phyloP scores from a whole-genome alignment of 805 yeast species.

The Candida xiaguanensis region DNA sequence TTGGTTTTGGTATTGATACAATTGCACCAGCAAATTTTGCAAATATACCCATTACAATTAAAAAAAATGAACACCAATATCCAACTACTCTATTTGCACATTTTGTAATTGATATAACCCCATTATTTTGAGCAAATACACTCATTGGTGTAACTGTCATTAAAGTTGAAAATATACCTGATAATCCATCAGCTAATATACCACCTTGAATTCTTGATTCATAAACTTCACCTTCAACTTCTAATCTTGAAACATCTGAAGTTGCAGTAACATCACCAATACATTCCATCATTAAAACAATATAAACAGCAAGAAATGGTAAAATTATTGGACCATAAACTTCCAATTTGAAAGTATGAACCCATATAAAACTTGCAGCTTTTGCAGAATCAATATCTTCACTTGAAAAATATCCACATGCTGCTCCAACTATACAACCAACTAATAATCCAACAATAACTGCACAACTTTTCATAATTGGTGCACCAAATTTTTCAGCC shows the following conservation, averaged over 20 bases:
- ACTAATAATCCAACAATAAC: constrained; percentile 79
- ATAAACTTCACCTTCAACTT: constrained; percentile 75
- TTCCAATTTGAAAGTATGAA: constrained; percentile 69
- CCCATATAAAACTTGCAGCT: constrained; percentile 83
- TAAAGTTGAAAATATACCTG: constrained; percentile 72
- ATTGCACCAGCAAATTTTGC: constrained; percentile 88
- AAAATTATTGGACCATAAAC: constrained; percentile 84
- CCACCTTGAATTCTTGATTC: constrained; percentile 93
- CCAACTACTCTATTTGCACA: constrained; percentile 86
- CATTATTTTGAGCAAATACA: constrained; percentile 92
- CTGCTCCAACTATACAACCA: constrained; percentile 92
- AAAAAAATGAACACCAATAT: constrained; percentile 74
- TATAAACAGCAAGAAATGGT: constrained; percentile 79
- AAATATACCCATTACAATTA: constrained; percentile 82
- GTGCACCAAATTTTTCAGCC: constrained; percentile 86
- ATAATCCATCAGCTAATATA: constrained; percentile 81
- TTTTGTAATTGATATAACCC: constrained; percentile 88
- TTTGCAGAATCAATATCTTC: constrained; percentile 65
- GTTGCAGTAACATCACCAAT: constrained; percentile 95
- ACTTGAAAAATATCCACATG: constrained; percentile 72
- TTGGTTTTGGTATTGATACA: constrained; percentile 49
- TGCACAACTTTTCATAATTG: constrained; percentile 92
- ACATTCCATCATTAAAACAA: constrained; percentile 86
- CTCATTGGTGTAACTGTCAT: constrained; percentile 87
- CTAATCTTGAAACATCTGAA: constrained; percentile 82